These are phyloP conservation scores for Ilex aquifolium DNA, from an alignment of 257 asterid genomes.

Conservation along the genomic window DNA sequence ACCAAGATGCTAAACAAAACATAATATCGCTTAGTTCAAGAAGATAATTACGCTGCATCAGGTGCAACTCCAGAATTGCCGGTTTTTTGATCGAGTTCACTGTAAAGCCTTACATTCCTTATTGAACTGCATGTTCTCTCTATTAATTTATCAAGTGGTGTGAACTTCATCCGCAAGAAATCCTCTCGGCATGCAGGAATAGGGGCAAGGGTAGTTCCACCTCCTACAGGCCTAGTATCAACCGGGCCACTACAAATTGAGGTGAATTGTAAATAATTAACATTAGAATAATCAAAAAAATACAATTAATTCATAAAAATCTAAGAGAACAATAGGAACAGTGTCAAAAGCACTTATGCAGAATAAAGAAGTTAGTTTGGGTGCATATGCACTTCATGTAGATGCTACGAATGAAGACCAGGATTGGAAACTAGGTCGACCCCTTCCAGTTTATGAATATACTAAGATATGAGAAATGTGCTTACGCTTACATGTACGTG, in stretches of 20 bases:
- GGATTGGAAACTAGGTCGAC: too few species aligned
- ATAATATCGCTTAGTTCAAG: background rate
- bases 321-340: too few species aligned
- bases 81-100: constrained; percentile 70
- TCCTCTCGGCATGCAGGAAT: constrained; percentile 89
- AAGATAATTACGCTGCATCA: constrained; percentile 87
- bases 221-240: constrained; percentile 39
- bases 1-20: constrained; percentile 1
- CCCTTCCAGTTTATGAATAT: too few species aligned
- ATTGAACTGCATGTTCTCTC: constrained; percentile 82
- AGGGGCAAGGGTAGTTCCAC: constrained; percentile 47
- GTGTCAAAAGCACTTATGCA: too few species aligned
- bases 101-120: constrained; percentile 81
- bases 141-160: constrained; percentile 85
- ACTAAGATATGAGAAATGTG: too few species aligned
- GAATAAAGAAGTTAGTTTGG: too few species aligned
- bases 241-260: constrained; percentile 37
- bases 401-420: too few species aligned
- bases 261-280: constrained; percentile 8
- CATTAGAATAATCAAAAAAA: constrained; percentile 1
- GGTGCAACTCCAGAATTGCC: constrained; percentile 97
- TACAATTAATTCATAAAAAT: background rate
- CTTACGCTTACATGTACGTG: too few species aligned
- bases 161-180: constrained; percentile 75
- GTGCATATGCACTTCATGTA: too few species aligned